These are phyloP conservation scores for Globisporangium emineosum DNA, from an alignment of 352 stramenopile species.

Conservation along the genomic window DNA sequence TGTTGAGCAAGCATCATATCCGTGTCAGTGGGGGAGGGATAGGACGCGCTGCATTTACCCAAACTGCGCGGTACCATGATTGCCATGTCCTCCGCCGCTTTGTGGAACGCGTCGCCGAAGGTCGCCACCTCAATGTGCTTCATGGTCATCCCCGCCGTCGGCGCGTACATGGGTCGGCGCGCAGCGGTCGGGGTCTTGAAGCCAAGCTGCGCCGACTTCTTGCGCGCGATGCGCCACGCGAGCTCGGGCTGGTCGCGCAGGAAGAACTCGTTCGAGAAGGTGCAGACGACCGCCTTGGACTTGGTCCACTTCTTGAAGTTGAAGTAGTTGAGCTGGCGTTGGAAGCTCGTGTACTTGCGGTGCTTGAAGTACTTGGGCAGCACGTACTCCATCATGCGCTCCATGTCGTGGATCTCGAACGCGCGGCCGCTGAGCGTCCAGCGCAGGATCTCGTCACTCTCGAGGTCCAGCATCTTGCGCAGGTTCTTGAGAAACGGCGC, in stretches of 20 bases:
- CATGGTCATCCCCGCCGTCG: conserved; percentile 3
- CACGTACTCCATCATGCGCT: conserved; percentile 53
- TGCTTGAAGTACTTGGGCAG: conserved; percentile 87
- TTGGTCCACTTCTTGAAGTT: conserved; percentile 79
- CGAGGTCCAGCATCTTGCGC: conserved; percentile 32
- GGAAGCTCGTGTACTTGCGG: conserved; percentile 85
- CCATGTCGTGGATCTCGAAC: conserved; percentile 84
- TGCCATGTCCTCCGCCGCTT: conserved; percentile 21
- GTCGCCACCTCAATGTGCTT: conserved; percentile 8
- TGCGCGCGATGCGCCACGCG: conserved; percentile 59
- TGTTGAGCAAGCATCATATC: conserved; percentile 37
- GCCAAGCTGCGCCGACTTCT: conserved; percentile 41
- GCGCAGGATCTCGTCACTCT: conserved; percentile 25
- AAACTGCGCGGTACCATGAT: conserved; percentile 23
- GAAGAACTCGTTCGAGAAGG: conserved; percentile 73
- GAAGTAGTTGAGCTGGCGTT: conserved; percentile 87
- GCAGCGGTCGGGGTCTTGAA: conserved; percentile 3
- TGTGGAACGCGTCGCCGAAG: conserved; percentile 12
- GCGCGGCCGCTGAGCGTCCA: conserved; percentile 44
- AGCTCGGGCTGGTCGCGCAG: conserved; percentile 55
- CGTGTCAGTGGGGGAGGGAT: conserved; percentile 36
- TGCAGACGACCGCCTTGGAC: conserved; percentile 70
- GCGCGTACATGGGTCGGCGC: conserved; percentile 9
- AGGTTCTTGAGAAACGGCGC: conserved; percentile 31
- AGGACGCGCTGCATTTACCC: conserved; percentile 21